A percentile compares a stretch with the other conserved stretches of the same genome.
These are phyloP conservation scores for Lipomyces starkeyi DNA, from an alignment of 805 yeast species.

Conservation along the genomic window DNA sequence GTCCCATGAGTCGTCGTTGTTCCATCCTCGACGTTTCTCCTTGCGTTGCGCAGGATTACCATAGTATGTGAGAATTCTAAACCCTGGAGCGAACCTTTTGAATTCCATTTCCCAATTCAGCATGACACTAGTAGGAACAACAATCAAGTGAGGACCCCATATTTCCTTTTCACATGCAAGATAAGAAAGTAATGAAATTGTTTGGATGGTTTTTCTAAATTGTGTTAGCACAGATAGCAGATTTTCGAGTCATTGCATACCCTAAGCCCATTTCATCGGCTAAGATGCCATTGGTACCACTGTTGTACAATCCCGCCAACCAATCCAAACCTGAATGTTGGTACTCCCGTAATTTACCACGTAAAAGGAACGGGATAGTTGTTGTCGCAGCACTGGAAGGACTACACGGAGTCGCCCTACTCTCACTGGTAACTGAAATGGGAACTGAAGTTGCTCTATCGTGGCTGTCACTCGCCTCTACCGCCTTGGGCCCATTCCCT, in stretches of 20 bases:
- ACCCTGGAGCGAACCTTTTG: conserved; percentile 97
- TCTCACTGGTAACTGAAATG: conserved; percentile 19
- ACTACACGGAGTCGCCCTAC: conserved; percentile 22
- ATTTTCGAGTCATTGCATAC: conserved; percentile 13
- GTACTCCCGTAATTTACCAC: conserved; percentile 85
- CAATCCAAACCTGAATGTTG: conserved; percentile 97
- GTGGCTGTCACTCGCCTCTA: background rate
- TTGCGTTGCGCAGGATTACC: conserved; percentile 97
- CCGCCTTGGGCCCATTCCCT: background rate
- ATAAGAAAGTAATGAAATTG: conserved; percentile 83
- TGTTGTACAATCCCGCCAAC: conserved; percentile 92
- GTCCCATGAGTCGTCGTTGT: conserved; percentile 92
- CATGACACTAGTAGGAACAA: conserved; percentile 97
- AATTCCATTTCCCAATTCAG: conserved; percentile 99
- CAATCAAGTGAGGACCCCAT: conserved; percentile 98
- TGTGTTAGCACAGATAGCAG: conserved; percentile 42
- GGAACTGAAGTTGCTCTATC: conserved; percentile 22
- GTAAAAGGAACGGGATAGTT: conserved; percentile 70
- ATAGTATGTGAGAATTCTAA: conserved; percentile 91
- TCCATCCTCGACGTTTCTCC: conserved; percentile 97
- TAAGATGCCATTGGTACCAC: conserved; percentile 91
- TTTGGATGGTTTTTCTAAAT: conserved; percentile 81
- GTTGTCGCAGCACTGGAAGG: conserved; percentile 44
- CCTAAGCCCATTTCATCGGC: conserved; percentile 99
- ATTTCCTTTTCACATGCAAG: conserved; percentile 90